Evolutionary conservation across 2,329 filamentous ascomycete genomes (phyloP).

Genomic region (Fusarium tupiense): DNA sequence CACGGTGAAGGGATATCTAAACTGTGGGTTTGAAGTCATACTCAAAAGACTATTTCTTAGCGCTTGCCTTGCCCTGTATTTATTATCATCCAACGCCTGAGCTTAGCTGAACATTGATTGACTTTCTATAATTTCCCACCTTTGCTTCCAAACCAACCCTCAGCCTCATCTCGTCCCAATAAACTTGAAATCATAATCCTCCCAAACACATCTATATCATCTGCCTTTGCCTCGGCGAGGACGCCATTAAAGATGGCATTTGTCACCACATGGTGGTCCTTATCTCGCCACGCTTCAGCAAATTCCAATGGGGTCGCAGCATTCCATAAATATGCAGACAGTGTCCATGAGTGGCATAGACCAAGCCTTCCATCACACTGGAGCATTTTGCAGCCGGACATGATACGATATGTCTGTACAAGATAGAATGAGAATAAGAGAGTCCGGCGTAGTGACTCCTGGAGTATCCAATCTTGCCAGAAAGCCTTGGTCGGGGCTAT

Average conservation of each 20-base stretch:
- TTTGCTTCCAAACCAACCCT: conserved; percentile 46
- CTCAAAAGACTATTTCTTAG: too few species aligned
- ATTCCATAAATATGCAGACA: conserved; percentile 52
- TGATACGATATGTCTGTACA: conserved; percentile 49
- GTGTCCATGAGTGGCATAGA: conserved; percentile 51
- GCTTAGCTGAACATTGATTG: neutral
- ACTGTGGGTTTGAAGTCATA: neutral
- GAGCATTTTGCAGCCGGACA: conserved; percentile 42
- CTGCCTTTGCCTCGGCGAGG: conserved; percentile 50
- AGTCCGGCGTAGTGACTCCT: conserved; percentile 64
- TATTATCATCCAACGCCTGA: neutral
- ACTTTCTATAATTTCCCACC: conserved; percentile 29
- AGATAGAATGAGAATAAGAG: conserved; percentile 60
- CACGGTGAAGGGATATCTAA: neutral
- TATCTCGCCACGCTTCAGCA: conserved; percentile 50
- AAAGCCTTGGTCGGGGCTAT: conserved; percentile 54
- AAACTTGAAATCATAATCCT: conserved; percentile 47
- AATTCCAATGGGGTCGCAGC: conserved; percentile 51
- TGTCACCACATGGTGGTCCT: conserved; percentile 49
- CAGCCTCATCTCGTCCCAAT: conserved; percentile 47
- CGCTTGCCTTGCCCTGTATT: neutral
- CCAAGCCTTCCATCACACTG: conserved; percentile 46
- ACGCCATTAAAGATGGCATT: conserved; percentile 42
- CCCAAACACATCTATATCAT: conserved; percentile 57
- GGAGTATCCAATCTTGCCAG: conserved; percentile 62